Conservation (phyloP, 768 basidiomycete genomes). For the Dioszegia crocea region DNA sequence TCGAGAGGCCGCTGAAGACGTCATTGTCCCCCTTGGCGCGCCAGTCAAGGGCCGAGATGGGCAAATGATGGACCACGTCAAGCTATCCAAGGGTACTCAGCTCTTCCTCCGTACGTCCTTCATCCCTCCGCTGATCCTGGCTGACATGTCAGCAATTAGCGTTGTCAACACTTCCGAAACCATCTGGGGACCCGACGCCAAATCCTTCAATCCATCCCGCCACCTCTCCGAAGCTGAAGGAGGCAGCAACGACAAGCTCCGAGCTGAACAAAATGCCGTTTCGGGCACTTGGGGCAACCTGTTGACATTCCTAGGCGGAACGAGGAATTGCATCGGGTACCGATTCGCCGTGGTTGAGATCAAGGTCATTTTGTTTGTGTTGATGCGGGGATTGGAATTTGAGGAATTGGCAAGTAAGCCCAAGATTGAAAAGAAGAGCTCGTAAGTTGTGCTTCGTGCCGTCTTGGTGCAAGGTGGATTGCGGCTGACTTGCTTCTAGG, state of each 20-base stretch:
- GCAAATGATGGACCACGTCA: constrained; percentile 38
- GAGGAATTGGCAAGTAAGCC: constrained; percentile 38
- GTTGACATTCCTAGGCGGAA: constrained; percentile 48
- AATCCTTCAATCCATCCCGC: constrained; percentile 40
- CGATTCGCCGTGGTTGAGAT: constrained; percentile 50
- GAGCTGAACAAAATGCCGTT: constrained; percentile 22
- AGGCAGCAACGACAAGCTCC: constrained; percentile 9
- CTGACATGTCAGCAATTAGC: constrained; percentile 39
- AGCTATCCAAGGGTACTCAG: constrained; percentile 38
- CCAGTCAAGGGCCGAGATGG: constrained; percentile 43
- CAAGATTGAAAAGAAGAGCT: constrained; percentile 39
- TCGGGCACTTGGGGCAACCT: constrained; percentile 49
- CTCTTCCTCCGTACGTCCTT: constrained; percentile 44
- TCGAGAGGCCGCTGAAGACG: constrained; percentile 24
- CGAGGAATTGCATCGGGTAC: constrained; percentile 47
- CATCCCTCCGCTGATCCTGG: not conserved
- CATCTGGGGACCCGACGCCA: constrained; percentile 47
- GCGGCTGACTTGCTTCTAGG: constrained; percentile 13
- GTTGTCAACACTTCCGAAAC: constrained; percentile 38
- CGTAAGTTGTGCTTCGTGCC: constrained; percentile 41
- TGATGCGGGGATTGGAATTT: constrained; percentile 47
- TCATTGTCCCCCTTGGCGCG: constrained; percentile 36
- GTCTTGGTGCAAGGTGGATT: not conserved
- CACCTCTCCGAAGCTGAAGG: constrained; percentile 22
- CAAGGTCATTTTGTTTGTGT: constrained; percentile 47